phyloP scores from a whole-genome alignment of 176 grass and related monocot genomes.

The Stipa capillata region DNA sequence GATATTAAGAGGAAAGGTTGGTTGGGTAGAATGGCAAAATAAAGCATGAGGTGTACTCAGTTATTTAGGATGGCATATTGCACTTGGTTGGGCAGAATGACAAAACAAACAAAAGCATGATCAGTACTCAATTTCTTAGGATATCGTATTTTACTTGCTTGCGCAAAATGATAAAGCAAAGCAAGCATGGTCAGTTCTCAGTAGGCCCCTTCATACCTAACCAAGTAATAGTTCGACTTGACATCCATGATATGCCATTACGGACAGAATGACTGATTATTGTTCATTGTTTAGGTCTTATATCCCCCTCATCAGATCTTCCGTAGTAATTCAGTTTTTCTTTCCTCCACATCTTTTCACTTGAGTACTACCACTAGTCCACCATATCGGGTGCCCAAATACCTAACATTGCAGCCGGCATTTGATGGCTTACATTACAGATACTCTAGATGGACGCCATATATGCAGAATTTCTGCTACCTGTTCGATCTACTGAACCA shows the following conservation, averaged over 20 bases:
- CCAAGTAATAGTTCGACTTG: background rate
- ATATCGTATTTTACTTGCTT: background rate
- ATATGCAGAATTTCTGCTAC: background rate
- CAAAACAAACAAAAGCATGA: background rate
- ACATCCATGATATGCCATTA: background rate
- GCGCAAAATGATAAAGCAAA: conserved; percentile 1
- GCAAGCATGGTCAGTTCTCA: background rate
- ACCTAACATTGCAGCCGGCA: background rate
- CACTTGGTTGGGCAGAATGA: background rate
- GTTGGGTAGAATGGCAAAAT: background rate
- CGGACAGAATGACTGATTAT: background rate
- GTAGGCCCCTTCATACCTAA: background rate
- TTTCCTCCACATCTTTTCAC: background rate
- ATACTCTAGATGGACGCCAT: background rate
- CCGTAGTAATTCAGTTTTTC: background rate
- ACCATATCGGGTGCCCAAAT: background rate
- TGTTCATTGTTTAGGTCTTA: background rate
- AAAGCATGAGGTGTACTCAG: background rate
- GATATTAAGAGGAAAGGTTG: background rate
- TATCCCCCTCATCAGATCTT: background rate
- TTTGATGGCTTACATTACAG: background rate
- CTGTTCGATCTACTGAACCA: background rate
- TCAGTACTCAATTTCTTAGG: background rate
- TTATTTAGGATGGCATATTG: background rate
- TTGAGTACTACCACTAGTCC: background rate